These are phyloP conservation scores for Alternaria incomplexa DNA, from an alignment of 2,329 filamentous ascomycete genomes.

Conservation along the genomic window DNA sequence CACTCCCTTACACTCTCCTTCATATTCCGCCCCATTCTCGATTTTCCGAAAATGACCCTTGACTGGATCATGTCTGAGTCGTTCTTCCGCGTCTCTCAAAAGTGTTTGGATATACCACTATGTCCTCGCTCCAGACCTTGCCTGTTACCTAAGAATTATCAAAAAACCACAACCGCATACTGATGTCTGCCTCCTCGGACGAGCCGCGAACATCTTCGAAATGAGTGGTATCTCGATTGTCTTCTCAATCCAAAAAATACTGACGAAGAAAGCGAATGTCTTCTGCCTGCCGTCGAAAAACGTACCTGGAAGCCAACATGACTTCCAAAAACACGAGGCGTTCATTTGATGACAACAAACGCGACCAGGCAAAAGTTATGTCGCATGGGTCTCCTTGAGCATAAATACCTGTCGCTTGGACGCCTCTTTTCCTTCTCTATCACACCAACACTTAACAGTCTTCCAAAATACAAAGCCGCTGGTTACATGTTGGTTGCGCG, in stretches of 20 bases:
- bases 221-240: neutral
- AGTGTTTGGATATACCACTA: accelerated
- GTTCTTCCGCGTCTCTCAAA: neutral
- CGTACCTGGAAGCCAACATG: neutral
- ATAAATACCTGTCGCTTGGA: neutral
- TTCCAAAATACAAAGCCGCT: neutral
- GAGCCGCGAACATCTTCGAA: neutral
- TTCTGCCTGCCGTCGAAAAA: neutral
- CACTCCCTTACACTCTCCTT: neutral
- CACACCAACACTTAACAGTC: neutral
- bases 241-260: neutral
- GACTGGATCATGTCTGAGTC: neutral
- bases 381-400: neutral
- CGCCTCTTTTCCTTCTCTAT: neutral
- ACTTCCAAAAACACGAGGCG: neutral
- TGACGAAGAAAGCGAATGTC: neutral
- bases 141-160: neutral
- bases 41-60: neutral
- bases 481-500: neutral
- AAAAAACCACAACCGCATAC: too few species aligned
- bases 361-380: neutral
- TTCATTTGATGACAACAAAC: neutral
- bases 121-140: neutral
- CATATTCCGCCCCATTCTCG: neutral
- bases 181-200: neutral